phyloP scores from a whole-genome alignment of 164 flowering plant species.

The Pachysandra terminalis region DNA sequence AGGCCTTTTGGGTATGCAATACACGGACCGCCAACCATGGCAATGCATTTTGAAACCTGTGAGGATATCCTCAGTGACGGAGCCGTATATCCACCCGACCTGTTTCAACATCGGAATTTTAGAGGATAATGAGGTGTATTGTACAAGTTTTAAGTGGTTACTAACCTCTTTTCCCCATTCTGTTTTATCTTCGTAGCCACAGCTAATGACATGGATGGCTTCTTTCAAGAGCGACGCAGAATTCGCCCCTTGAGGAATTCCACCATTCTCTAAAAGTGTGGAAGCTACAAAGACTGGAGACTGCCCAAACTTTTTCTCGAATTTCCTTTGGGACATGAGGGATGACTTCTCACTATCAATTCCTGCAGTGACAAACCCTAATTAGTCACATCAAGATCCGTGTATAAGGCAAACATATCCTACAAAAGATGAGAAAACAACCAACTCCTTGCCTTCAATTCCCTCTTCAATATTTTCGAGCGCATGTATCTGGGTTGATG shows the following conservation, averaged over 20 bases:
- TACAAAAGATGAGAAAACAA: background rate
- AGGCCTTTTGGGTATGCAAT: conserved; percentile 67
- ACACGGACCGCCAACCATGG: conserved; percentile 85
- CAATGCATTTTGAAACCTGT: conserved; percentile 85
- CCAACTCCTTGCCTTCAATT: conserved; percentile 44
- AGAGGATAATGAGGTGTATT: background rate
- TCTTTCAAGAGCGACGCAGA: conserved; percentile 58
- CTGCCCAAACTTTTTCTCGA: conserved; percentile 66
- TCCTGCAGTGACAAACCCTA: conserved; percentile 29
- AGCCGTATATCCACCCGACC: conserved; percentile 88
- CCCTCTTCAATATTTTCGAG: conserved; percentile 67
- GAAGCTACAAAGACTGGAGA: conserved; percentile 62
- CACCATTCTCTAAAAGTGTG: conserved; percentile 60
- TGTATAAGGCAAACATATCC: background rate
- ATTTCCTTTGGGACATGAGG: conserved; percentile 37
- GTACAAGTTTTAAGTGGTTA: background rate
- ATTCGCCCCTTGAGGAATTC: conserved; percentile 37
- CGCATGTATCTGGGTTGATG: conserved; percentile 56
- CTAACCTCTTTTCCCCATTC: conserved; percentile 81
- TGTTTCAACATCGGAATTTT: conserved; percentile 16
- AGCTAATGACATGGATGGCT: conserved; percentile 76
- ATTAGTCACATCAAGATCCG: background rate
- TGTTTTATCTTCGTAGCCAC: conserved; percentile 75
- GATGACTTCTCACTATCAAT: conserved; percentile 43
- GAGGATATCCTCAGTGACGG: conserved; percentile 72